These are phyloP conservation scores for Mikania micrantha DNA, from an alignment of 129 eudicot genomes.

Conservation along the genomic window DNA sequence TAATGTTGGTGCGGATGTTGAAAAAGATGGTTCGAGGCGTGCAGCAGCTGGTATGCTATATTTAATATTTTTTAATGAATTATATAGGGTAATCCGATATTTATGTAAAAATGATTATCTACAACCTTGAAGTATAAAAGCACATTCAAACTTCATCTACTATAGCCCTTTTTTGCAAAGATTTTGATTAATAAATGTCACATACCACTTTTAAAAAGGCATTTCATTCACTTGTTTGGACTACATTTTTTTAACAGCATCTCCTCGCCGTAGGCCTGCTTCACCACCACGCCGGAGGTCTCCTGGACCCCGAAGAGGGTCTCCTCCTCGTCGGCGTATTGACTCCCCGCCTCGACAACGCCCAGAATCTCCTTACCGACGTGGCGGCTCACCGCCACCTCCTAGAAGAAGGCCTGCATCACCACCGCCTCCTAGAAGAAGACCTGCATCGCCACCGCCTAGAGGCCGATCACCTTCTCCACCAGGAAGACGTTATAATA, in stretches of 20 bases:
- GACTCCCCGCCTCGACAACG: conserved; percentile 83
- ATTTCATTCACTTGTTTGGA: background rate
- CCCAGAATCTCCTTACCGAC: conserved; percentile 49
- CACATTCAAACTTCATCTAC: background rate
- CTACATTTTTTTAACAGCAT: conserved; percentile 33
- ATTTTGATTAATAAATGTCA: background rate
- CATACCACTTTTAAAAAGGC: background rate
- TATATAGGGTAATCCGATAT: background rate
- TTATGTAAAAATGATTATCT: background rate
- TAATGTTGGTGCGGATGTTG: conserved; percentile 45
- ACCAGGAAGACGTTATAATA: conserved; percentile 54
- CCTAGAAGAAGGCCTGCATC: conserved; percentile 75
- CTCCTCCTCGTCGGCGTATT: conserved; percentile 75
- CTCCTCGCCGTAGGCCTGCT: conserved; percentile 61
- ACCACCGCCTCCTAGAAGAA: conserved; percentile 64
- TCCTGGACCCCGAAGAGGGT: conserved; percentile 61
- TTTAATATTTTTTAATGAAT: background rate
- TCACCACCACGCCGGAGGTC: conserved; percentile 74
- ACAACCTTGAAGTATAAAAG: background rate
- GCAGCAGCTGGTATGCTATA: conserved; percentile 43
- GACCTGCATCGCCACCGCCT: conserved; percentile 74
- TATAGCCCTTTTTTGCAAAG: background rate
- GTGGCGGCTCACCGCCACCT: conserved; percentile 76
- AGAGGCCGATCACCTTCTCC: conserved; percentile 90
- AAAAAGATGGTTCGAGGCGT: conserved; percentile 62